Conservation (phyloP, 805 yeast species). For the Jamesozyma piceae region DNA sequence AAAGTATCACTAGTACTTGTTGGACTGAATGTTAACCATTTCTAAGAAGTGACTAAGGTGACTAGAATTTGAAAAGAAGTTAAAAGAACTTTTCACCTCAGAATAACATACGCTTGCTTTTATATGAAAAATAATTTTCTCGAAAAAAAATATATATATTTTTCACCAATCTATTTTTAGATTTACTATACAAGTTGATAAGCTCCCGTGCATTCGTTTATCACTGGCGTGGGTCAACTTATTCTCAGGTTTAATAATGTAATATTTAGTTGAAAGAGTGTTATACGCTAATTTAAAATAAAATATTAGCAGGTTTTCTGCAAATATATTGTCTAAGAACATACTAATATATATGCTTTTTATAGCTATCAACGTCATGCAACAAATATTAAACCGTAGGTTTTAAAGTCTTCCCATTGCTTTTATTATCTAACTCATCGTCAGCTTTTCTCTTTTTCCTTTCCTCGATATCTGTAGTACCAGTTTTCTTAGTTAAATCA, state of each 20-base stretch:
- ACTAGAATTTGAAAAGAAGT: not conserved
- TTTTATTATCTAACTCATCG: constrained; percentile 12
- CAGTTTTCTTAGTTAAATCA: not conserved
- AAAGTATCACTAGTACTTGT: not conserved
- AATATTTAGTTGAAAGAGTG: too few species aligned
- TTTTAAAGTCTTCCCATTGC: constrained; percentile 10
- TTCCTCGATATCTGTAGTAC: constrained; percentile 3
- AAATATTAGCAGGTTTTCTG: too few species aligned
- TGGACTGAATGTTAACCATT: not conserved
- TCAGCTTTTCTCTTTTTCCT: constrained; percentile 21
- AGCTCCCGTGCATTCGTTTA: too few species aligned
- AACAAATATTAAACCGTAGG: not conserved
- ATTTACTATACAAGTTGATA: too few species aligned
- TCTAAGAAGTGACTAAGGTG: too few species aligned
- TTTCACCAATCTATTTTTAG: not conserved
- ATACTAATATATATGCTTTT: not conserved
- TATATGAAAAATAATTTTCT: not conserved
- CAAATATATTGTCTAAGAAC: too few species aligned
- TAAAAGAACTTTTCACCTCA: not conserved
- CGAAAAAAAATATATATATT: not conserved
- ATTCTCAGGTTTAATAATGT: not conserved
- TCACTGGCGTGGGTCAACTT: too few species aligned
- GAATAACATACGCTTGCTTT: not conserved
- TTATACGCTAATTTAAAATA: too few species aligned
- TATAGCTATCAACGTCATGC: not conserved